phyloP scores from a whole-genome alignment of 805 yeast genomes.

The Wickerhamomyces chaumierensis region DNA sequence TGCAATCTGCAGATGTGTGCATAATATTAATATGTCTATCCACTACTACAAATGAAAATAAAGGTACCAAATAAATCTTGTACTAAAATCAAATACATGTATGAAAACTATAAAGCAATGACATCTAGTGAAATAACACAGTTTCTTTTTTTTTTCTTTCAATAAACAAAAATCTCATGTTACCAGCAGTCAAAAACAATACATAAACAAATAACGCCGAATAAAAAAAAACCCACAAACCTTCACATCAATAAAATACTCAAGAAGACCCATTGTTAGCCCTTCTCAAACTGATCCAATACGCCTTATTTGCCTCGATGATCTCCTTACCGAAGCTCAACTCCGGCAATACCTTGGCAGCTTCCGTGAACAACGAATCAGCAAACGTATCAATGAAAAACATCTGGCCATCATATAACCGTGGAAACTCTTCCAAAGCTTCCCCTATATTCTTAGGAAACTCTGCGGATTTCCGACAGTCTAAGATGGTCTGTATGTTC shows the following conservation, averaged over 20 bases:
- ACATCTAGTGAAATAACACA: too few species aligned
- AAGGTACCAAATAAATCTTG: too few species aligned
- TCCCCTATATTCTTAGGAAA: constrained; percentile 30
- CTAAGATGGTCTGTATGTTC: constrained; percentile 6
- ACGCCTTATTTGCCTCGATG: constrained; percentile 39
- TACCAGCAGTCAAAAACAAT: too few species aligned
- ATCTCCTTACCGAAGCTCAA: constrained; percentile 44
- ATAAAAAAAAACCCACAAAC: too few species aligned
- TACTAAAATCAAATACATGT: too few species aligned
- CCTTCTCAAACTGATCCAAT: constrained; percentile 30
- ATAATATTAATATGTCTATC: too few species aligned
- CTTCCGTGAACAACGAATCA: constrained; percentile 55
- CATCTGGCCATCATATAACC: constrained; percentile 60
- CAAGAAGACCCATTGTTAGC: background rate
- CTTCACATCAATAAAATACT: too few species aligned
- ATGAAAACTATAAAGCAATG: too few species aligned
- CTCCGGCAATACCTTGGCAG: constrained; percentile 50
- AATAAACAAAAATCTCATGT: too few species aligned
- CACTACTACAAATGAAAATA: too few species aligned
- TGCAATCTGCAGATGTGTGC: too few species aligned
- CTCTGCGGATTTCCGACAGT: constrained; percentile 10
- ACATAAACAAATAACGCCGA: background rate
- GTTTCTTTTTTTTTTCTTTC: too few species aligned
- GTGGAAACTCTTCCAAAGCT: constrained; percentile 35
- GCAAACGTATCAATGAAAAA: constrained; percentile 82